These are phyloP conservation scores for Pugionium dolabratum DNA, from an alignment of 345 rosid genomes.

Conservation along the genomic window DNA sequence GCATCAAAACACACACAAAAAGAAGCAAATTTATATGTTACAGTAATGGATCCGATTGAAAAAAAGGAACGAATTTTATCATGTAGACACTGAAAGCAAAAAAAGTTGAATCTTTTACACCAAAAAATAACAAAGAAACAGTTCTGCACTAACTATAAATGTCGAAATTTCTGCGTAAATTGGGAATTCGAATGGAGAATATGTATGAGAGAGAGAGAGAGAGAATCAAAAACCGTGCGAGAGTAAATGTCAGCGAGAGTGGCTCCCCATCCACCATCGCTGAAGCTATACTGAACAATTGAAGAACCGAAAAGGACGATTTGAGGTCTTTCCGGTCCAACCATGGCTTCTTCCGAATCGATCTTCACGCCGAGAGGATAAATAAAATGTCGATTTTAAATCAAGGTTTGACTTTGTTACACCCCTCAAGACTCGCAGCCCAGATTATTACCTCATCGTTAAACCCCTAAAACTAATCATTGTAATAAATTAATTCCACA, in stretches of 20 bases:
- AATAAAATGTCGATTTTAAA: too few species aligned
- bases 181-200: too few species aligned
- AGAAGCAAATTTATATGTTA: too few species aligned
- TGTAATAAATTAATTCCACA: too few species aligned
- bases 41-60: not conserved
- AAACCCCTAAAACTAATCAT: too few species aligned
- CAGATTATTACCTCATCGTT: too few species aligned
- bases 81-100: slow-evolving; percentile 11
- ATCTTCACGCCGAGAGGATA: too few species aligned
- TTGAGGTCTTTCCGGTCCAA: slow-evolving; percentile 80
- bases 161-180: not conserved
- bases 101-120: not conserved
- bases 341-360: slow-evolving; percentile 48
- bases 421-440: too few species aligned
- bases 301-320: slow-evolving; percentile 95
- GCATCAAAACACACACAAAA: slow-evolving; percentile 17
- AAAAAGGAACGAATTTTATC: slow-evolving; percentile 11
- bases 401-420: too few species aligned
- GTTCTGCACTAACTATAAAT: too few species aligned
- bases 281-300: slow-evolving; percentile 74
- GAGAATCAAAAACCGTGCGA: slow-evolving; percentile 54
- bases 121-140: too few species aligned
- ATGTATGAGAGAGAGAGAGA: not conserved
- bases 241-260: slow-evolving; percentile 72
- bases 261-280: slow-evolving; percentile 78